Conservation (phyloP, 352 stramenopile genomes). For the Globisporangium iwayamae region DNA sequence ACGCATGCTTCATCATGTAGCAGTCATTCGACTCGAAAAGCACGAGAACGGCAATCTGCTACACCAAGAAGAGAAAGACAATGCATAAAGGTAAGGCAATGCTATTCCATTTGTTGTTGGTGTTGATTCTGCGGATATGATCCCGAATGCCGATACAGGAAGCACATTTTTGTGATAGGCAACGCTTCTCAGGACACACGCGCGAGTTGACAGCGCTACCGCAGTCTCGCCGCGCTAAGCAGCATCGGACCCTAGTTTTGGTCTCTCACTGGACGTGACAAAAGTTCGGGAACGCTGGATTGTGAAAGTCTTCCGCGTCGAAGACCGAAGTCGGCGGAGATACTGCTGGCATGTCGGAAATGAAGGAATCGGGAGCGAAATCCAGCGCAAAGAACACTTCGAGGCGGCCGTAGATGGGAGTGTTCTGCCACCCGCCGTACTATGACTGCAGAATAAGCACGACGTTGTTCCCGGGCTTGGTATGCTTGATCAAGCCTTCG, state of each 20-base stretch:
- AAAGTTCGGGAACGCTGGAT: background rate
- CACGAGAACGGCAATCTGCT: too few species aligned
- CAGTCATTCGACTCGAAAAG: background rate
- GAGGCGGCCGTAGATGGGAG: background rate
- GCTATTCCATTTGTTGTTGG: too few species aligned
- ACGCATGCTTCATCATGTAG: slow-evolving; percentile 12
- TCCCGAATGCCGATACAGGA: too few species aligned
- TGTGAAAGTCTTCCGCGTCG: background rate
- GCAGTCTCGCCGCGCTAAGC: background rate
- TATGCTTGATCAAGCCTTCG: background rate
- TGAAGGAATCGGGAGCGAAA: background rate
- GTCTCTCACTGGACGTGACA: background rate
- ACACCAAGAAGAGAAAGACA: too few species aligned
- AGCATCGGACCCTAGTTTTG: background rate
- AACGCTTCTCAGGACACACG: background rate
- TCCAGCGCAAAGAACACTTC: background rate
- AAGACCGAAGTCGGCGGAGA: background rate
- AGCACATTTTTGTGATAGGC: too few species aligned
- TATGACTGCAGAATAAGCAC: background rate
- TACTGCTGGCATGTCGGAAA: background rate
- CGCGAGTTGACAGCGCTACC: background rate
- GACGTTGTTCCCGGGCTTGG: background rate
- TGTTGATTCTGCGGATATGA: too few species aligned
- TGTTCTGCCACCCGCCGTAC: background rate
- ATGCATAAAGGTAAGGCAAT: too few species aligned